Conservation (phyloP, 2,329 filamentous ascomycete genomes). For the Hortaea sp. region DNA sequence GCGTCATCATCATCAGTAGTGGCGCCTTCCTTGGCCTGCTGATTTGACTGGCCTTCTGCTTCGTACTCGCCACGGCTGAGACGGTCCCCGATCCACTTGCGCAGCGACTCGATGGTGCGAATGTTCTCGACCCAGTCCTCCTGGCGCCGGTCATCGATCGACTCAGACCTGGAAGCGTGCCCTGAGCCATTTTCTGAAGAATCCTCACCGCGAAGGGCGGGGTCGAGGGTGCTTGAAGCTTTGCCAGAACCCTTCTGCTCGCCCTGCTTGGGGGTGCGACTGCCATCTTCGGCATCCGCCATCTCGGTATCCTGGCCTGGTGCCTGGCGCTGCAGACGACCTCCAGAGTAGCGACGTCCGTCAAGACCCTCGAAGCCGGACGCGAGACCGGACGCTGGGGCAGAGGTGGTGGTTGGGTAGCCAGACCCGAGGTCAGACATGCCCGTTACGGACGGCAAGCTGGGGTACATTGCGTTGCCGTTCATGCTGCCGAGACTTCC, state of each 20-base stretch:
- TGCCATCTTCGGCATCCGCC: constrained; percentile 31
- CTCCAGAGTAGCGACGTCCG: constrained; percentile 51
- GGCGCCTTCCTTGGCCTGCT: not conserved
- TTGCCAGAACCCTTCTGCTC: constrained; percentile 19
- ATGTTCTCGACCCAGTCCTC: constrained; percentile 54
- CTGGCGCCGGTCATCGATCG: constrained; percentile 36
- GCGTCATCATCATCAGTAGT: constrained; percentile 1
- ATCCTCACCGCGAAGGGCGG: constrained; percentile 26
- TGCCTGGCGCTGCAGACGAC: constrained; percentile 47
- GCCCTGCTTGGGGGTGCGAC: constrained; percentile 24
- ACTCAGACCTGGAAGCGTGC: constrained; percentile 18
- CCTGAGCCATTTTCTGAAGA: constrained; percentile 19
- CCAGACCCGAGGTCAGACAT: constrained; percentile 47
- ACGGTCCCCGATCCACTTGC: constrained; percentile 46
- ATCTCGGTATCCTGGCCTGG: constrained; percentile 28
- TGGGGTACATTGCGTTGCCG: constrained; percentile 62
- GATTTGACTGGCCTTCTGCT: not conserved
- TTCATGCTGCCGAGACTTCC: constrained; percentile 44
- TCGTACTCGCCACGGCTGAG: constrained; percentile 43
- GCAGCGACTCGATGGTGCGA: constrained; percentile 51
- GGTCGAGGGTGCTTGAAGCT: constrained; percentile 25
- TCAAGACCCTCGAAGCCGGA: constrained; percentile 51
- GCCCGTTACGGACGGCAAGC: constrained; percentile 58
- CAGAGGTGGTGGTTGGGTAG: constrained; percentile 57
- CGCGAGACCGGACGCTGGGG: constrained; percentile 59